phyloP scores from a whole-genome alignment of 257 asterid genomes.

The Ligustrum vulgare region DNA sequence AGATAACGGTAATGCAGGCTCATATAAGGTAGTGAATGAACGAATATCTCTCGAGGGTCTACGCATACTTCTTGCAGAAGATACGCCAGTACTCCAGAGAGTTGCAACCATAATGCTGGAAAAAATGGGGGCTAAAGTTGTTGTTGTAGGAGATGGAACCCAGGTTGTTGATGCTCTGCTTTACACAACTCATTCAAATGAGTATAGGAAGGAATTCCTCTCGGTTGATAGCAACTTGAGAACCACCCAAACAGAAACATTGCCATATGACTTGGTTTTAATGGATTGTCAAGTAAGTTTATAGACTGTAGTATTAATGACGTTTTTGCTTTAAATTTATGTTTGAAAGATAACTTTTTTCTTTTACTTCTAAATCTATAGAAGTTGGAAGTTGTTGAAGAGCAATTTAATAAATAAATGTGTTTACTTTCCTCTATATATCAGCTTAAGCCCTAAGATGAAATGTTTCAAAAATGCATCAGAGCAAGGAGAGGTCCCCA shows the following conservation, averaged over 20 bases:
- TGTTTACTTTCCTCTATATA: background rate
- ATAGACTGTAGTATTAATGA: background rate
- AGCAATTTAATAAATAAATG: background rate
- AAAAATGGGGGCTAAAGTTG: constrained; percentile 83
- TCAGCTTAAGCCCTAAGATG: background rate
- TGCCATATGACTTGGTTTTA: constrained; percentile 70
- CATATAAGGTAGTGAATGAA: constrained; percentile 31
- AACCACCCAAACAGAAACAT: constrained; percentile 18
- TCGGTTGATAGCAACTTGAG: constrained; percentile 24
- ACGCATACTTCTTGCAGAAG: constrained; percentile 82
- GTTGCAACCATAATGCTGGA: constrained; percentile 94
- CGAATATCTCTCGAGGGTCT: constrained; percentile 61
- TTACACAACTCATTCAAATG: constrained; percentile 25
- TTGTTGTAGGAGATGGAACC: constrained; percentile 79
- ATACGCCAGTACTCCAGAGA: constrained; percentile 81
- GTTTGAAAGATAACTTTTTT: no score
- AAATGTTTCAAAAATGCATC: background rate
- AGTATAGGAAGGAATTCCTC: constrained; percentile 19
- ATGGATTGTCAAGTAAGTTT: constrained; percentile 94
- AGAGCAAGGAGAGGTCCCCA: background rate
- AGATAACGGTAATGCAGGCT: constrained; percentile 27
- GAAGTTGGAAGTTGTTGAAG: background rate
- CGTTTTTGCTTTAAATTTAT: background rate
- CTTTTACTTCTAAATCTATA: no score
- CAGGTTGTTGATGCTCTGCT: constrained; percentile 74